These are phyloP conservation scores for Podila horticola DNA, from an alignment of 192 early-diverging fungal genomes.

Conservation along the genomic window DNA sequence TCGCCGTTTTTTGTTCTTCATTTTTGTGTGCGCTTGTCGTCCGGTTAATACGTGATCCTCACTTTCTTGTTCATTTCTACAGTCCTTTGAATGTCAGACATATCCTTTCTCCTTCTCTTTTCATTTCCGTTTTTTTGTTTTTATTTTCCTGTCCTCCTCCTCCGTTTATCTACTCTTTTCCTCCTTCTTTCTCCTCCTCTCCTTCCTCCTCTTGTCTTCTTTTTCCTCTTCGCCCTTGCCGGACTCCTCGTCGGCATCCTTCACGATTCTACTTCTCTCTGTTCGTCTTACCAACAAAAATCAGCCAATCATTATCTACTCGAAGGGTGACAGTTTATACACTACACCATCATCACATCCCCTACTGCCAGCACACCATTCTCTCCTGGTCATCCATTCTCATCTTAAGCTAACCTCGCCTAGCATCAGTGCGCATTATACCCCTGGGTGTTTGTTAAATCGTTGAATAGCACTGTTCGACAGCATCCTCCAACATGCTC, in stretches of 20 bases:
- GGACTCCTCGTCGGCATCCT: too few species aligned
- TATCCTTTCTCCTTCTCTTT: not conserved
- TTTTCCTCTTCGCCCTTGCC: not conserved
- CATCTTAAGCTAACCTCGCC: not conserved
- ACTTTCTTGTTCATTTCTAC: too few species aligned
- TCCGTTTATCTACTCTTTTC: not conserved
- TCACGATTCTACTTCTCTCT: not conserved
- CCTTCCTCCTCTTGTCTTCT: not conserved
- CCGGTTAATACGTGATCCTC: too few species aligned
- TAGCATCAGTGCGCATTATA: too few species aligned
- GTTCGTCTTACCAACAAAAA: not conserved
- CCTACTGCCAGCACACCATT: not conserved
- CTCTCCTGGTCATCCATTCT: not conserved
- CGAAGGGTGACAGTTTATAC: too few species aligned
- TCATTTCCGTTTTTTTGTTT: not conserved
- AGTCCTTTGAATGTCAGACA: too few species aligned
- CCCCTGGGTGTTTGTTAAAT: too few species aligned
- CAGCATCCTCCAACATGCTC: constrained; percentile 6
- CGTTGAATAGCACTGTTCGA: too few species aligned
- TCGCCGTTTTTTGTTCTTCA: too few species aligned
- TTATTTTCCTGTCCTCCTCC: not conserved
- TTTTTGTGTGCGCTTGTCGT: too few species aligned
- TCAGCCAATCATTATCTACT: not conserved
- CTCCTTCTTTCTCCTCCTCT: not conserved
- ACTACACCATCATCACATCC: not conserved